Base-by-base conservation (phyloP, 352 stramenopile species). In the Phytophthora pisi region DNA sequence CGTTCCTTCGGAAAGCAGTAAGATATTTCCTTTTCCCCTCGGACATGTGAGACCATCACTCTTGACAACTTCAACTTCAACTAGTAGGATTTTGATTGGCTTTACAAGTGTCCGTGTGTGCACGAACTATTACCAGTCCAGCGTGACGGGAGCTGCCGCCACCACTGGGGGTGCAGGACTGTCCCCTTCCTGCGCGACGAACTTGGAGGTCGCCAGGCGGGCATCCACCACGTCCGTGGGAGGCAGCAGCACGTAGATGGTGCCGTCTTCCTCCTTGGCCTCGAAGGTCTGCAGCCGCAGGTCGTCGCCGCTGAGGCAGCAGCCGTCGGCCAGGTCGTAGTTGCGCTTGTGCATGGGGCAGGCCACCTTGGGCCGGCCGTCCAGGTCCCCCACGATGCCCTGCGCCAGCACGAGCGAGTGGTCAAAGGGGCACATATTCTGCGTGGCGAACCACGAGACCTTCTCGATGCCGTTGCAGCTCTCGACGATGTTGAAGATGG, bases 361-460 rank as follows among this genome's bases (percentile, higher is more conserved):
- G 5, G 91, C 89, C 36, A 98, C 91, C 77, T 98, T 98, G 24
- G 89, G 76, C 26, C 75, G 68, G 13, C 87, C 88, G 51, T 82
- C 76, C 15, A 77, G 81, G 63, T 95, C 90, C 15, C 91, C 91
- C 24, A 97, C 81, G 61, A 98, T 94, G 45, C 93, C 93, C 69
- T 97, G 89, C 5, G 91, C 93, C 36, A 98, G 70, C n/a, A 98
- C 91, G 73, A 98, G 97, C 10, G 93, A 88, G 73, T 96, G 83
- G 52, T 97, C 95, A 77, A 96, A 87, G 6, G 92, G 91, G 62
- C 91, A 98, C 87, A 98, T 96, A 67, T 98, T 98, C 75, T 98
- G 93, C 51, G 91, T 97, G 59, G 87, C 91, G 64, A 93, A 97
- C 90, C 89, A 97, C 70, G 91, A 88, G 24, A 88, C 76, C 20